Evolutionary conservation across 177 flowering plant genomes (phyloP).

Genomic region (Vitis hybrid): DNA sequence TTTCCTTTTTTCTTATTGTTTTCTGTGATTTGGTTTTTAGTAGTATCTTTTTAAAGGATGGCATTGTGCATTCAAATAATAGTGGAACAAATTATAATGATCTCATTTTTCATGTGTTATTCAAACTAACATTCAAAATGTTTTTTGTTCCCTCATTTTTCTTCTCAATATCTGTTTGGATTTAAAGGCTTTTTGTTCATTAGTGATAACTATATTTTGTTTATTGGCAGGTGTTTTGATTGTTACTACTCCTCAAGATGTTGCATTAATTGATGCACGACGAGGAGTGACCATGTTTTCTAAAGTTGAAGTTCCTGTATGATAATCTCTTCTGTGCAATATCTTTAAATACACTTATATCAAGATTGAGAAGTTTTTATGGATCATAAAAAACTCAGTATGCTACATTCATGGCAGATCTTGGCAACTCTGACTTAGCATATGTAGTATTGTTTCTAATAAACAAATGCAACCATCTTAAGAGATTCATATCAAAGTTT

Average conservation of each 20-base stretch:
- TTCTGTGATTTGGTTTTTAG: background rate
- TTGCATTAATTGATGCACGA: constrained; percentile 89
- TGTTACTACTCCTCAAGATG: constrained; percentile 97
- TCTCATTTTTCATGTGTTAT: background rate
- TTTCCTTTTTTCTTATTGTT: background rate
- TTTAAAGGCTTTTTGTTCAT: background rate
- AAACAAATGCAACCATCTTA: too few species aligned
- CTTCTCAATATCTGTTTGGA: background rate
- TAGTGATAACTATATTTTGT: background rate
- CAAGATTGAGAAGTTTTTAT: background rate
- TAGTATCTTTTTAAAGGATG: background rate
- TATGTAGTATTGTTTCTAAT: too few species aligned
- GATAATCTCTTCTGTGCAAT: constrained; percentile 14
- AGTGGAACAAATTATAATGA: background rate
- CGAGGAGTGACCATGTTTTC: constrained; percentile 91
- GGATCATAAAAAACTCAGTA: background rate
- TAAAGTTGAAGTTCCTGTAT: constrained; percentile 92
- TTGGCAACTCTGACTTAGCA: too few species aligned
- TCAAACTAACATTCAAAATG: background rate
- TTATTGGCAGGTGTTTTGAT: constrained; percentile 77
- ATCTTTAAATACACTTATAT: background rate
- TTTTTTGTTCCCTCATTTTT: background rate
- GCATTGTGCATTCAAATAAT: background rate
- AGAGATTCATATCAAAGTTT: too few species aligned
- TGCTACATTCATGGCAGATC: background rate